Base-by-base conservation (phyloP, 257 asterid genomes). In the Haberlea rhodopensis region DNA sequence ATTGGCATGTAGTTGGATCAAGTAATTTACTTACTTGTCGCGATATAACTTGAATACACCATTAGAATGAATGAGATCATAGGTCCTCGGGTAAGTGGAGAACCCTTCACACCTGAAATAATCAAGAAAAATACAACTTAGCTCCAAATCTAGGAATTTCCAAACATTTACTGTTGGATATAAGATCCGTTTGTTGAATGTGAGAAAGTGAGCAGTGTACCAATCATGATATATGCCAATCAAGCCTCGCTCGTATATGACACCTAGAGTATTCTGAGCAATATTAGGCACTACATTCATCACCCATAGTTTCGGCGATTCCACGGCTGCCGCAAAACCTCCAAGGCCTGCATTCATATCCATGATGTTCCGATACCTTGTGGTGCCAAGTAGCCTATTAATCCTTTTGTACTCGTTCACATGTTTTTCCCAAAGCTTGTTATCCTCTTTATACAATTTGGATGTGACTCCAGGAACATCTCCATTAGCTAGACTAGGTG, bases 281-380 rank as follows among this genome's bases (percentile, higher is more conserved):
- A 83, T 77, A 37, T 82, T 88, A 48, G 97, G 97, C 29, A 91
- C 91, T 20, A 79, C 95, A 27, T 88, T 91, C 97, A 91, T 91
- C 81, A 91, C 96, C 97, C 97, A 91, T 26, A 81, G 73, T 58
- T 80, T 88, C 5, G 94, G 69, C 40, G 96, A 91, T n/a, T 84
- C 86, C 75, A 91, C 65, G 62, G 85, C 86, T 3, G 97, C 97
- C 2, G 97, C 95, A 67, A 91, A 91, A 54, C 97, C 84, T 69
- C 97, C 97, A 7, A 91, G 90, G 32, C 88, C 95, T 0, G 96
- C 94, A 76, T 88, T 91, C 97, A 86, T 91, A 69, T 91, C 97
- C 97, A 91, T 88, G 60, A 91, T 86, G 72, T 91, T 91, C 49
- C 90, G 81, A 60, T 81, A 88, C 74, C 94, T 83, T 24, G 89